phyloP scores from a whole-genome alignment of 352 stramenopile species.

The Pythium myriotylum region DNA sequence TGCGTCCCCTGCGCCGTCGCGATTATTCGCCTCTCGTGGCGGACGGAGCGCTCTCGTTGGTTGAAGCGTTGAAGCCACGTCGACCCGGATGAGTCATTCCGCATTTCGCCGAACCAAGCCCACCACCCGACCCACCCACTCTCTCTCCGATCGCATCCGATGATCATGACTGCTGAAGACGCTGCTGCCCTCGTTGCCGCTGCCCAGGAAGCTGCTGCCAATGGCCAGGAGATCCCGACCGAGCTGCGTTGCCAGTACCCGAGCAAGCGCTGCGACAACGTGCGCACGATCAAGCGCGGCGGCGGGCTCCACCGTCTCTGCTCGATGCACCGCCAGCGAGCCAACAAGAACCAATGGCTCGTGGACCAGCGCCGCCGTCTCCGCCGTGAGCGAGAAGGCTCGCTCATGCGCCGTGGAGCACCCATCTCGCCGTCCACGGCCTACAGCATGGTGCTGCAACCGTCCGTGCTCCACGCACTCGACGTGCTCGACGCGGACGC shows the following conservation, averaged over 20 bases:
- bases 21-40: neutral
- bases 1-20: neutral
- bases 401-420: neutral
- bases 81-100: constrained; percentile 13
- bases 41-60: too few relatives aligned
- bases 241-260: constrained; percentile 19
- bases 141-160: neutral
- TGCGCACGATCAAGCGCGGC: constrained; percentile 18
- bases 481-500: constrained; percentile 2
- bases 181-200: constrained; percentile 13
- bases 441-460: constrained; percentile 4
- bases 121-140: constrained; percentile 4
- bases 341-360: constrained; percentile 34
- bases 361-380: constrained; percentile 27
- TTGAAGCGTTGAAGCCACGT: constrained; percentile 12
- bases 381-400: constrained; percentile 21
- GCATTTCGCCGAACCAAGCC: constrained; percentile 15
- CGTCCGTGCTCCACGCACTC: constrained; percentile 2
- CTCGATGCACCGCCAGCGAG: constrained; percentile 16
- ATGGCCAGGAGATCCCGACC: constrained; percentile 9
- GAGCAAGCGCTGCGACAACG: constrained; percentile 19
- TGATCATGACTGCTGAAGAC: constrained; percentile 20
- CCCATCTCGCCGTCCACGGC: neutral
- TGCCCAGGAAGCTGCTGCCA: constrained; percentile 13
- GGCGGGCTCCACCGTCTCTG: constrained; percentile 19